A percentile compares a stretch with the other conserved stretches of the same genome.
Conservation (phyloP, 2,329 filamentous ascomycete species). For the Colletotrichum phormii region DNA sequence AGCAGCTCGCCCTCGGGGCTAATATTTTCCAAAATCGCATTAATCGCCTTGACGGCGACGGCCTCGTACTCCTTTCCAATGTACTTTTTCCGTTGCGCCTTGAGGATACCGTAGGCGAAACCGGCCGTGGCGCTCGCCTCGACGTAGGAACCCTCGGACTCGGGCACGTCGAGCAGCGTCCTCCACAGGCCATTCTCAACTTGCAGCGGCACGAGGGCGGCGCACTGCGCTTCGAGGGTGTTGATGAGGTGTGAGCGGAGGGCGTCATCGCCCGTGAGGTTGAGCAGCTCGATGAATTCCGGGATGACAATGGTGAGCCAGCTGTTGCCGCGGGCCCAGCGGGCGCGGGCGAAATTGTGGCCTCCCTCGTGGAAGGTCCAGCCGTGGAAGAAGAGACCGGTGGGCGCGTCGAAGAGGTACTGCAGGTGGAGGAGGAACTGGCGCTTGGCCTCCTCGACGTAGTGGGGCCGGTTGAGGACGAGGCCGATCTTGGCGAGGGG, state of each 20-base stretch:
- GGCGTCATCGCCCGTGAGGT: conserved; percentile 71
- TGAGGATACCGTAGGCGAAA: conserved; percentile 84
- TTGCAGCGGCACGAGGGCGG: conserved; percentile 72
- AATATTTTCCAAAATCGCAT: conserved; percentile 75
- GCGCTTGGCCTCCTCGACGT: conserved; percentile 80
- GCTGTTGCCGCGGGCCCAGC: conserved; percentile 72
- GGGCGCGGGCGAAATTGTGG: conserved; percentile 69
- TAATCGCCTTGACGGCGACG: conserved; percentile 73
- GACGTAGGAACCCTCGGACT: conserved; percentile 76
- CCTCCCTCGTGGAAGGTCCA: conserved; percentile 81
- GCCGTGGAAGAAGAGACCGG: conserved; percentile 84
- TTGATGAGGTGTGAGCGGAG: conserved; percentile 69
- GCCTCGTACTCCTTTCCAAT: conserved; percentile 70
- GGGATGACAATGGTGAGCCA: conserved; percentile 89
- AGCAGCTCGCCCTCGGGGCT: conserved; percentile 75
- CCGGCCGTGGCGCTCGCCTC: conserved; percentile 84
- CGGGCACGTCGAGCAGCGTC: conserved; percentile 77
- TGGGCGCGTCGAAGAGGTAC: conserved; percentile 78
- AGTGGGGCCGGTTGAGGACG: conserved; percentile 75
- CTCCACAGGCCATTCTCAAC: conserved; percentile 75
- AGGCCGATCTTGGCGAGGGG: conserved; percentile 84
- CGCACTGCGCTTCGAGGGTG: conserved; percentile 76
- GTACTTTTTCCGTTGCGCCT: conserved; percentile 77
- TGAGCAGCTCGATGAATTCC: conserved; percentile 80
- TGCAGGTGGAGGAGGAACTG: conserved; percentile 84